Percentiles rank a stretch among this genome's conserved stretches.
Conservation (phyloP, 306 rosid genomes). For the Quercus bicolor region DNA sequence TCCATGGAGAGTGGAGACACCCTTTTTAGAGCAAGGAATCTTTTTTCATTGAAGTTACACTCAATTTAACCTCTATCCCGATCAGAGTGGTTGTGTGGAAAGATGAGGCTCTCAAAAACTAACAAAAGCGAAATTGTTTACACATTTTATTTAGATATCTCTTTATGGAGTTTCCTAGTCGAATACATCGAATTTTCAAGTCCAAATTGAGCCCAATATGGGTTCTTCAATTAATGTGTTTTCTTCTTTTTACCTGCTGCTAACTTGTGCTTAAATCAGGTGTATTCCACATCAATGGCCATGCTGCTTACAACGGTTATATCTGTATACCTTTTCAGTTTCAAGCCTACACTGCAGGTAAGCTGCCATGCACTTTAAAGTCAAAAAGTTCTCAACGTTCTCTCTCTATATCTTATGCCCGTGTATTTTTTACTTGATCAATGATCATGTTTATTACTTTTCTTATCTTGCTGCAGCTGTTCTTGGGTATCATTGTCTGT, state of each 20-base stretch:
- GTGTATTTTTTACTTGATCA: neutral
- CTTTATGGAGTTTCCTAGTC: neutral
- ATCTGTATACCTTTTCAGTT: slow-evolving; percentile 72
- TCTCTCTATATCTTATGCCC: neutral
- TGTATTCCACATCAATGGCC: slow-evolving; percentile 96
- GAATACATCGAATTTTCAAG: neutral
- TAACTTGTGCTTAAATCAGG: slow-evolving; percentile 34
- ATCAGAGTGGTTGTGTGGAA: neutral
- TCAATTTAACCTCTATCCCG: neutral
- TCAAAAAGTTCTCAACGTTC: neutral
- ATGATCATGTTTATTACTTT: neutral
- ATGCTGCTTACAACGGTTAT: slow-evolving; percentile 84
- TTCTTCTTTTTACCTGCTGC: neutral
- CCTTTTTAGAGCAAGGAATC: neutral
- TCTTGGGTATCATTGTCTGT: slow-evolving; percentile 81
- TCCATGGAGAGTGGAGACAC: neutral
- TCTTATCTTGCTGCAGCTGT: slow-evolving; percentile 58
- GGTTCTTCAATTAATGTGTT: neutral
- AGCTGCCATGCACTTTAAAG: neutral
- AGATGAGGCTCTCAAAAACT: neutral
- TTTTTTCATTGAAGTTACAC: neutral
- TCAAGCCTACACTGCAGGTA: slow-evolving; percentile 90
- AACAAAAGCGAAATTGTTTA: neutral
- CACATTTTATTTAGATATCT: neutral
- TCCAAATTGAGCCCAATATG: neutral